Conservation (phyloP, 768 basidiomycete species). For the Mycena galopus region DNA sequence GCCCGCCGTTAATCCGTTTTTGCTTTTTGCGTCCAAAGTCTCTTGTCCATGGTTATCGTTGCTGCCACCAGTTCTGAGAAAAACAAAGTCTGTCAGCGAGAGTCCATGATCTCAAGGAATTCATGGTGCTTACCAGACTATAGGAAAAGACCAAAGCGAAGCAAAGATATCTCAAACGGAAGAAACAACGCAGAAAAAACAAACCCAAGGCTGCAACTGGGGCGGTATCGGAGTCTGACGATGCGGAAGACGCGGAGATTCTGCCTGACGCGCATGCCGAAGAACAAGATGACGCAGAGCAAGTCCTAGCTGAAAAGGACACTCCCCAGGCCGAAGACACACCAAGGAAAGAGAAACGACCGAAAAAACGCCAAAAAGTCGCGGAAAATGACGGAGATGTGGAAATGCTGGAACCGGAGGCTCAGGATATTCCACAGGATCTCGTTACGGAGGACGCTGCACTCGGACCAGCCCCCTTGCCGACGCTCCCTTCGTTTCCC, state of each 20-base stretch:
- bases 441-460: conserved; percentile 37
- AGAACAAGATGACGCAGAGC: conserved; percentile 39
- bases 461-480: conserved; percentile 42
- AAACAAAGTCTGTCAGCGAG: conserved; percentile 10
- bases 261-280: conserved; percentile 37
- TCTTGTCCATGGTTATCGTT: conserved; percentile 16
- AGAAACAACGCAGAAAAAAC: conserved; percentile 74
- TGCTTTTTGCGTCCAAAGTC: not conserved
- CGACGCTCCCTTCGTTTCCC: conserved; percentile 77
- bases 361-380: conserved; percentile 61
- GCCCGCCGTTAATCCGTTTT: not conserved
- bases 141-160: conserved; percentile 80
- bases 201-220: conserved; percentile 38
- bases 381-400: conserved; percentile 40
- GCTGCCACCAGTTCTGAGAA: conserved; percentile 8
- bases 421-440: conserved; percentile 28
- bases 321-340: conserved; percentile 20
- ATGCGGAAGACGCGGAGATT: conserved; percentile 38
- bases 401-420: conserved; percentile 36
- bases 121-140: conserved; percentile 39
- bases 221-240: conserved; percentile 41
- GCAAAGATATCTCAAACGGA: conserved; percentile 78
- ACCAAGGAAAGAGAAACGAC: conserved; percentile 44
- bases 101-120: not conserved
- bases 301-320: conserved; percentile 30